Percentiles rank a stretch among this genome's conserved stretches.
Conservation (phyloP, 2,329 filamentous ascomycete species). For the Ceratocystis destructans region DNA sequence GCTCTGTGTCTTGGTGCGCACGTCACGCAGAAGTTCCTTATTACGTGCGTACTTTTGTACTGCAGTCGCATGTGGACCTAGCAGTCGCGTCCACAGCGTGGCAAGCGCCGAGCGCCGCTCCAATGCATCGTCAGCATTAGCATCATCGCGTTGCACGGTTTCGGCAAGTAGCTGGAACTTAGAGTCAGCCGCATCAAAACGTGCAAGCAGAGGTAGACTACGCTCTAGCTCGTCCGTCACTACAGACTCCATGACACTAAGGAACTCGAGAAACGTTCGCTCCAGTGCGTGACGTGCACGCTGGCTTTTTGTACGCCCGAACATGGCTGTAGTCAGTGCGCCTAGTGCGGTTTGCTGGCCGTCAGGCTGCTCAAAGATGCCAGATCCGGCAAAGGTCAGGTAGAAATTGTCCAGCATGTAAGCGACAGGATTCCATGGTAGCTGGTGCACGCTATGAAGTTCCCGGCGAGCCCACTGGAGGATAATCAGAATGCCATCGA, state of each 20-base stretch:
- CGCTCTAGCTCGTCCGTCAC: constrained; percentile 74
- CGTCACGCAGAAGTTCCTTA: constrained; percentile 59
- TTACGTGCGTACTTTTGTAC: constrained; percentile 91
- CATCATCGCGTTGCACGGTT: constrained; percentile 69
- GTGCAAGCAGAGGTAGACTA: constrained; percentile 63
- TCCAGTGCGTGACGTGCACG: constrained; percentile 68
- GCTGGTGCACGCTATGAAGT: constrained; percentile 52
- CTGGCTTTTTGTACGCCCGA: constrained; percentile 70
- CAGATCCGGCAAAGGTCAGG: constrained; percentile 53
- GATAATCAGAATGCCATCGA: constrained; percentile 80
- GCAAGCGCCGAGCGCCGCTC: constrained; percentile 69
- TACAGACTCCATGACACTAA: constrained; percentile 75
- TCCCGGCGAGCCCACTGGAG: constrained; percentile 95
- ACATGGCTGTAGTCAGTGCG: constrained; percentile 52
- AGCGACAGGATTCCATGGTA: constrained; percentile 45
- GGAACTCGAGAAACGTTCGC: constrained; percentile 76
- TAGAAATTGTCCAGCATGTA: constrained; percentile 74
- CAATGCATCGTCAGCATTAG: constrained; percentile 53
- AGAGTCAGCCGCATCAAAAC: constrained; percentile 85
- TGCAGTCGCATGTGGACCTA: constrained; percentile 59
- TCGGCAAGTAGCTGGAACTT: constrained; percentile 83
- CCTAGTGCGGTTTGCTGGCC: constrained; percentile 55
- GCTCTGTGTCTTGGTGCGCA: constrained; percentile 68
- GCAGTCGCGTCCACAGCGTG: constrained; percentile 71
- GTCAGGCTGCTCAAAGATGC: constrained; percentile 41